These are phyloP conservation scores for Aureobasidium sp. DNA, from an alignment of 2,329 filamentous ascomycete genomes.

Conservation along the genomic window DNA sequence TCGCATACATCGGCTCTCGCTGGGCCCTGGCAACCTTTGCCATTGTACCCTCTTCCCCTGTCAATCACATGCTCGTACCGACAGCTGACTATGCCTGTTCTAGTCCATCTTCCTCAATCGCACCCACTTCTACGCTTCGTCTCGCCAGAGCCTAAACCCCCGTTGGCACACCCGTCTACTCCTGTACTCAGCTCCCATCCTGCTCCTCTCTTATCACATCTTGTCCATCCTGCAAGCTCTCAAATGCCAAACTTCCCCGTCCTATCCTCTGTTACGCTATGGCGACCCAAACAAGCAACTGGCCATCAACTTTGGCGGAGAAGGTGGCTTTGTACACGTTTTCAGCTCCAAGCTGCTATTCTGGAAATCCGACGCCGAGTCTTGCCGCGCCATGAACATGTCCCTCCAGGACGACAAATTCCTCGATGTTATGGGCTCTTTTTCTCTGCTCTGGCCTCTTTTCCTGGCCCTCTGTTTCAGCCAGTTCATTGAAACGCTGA, in stretches of 20 bases:
- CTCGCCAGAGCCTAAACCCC: constrained; percentile 68
- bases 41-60: constrained; percentile 43
- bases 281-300: constrained; percentile 35
- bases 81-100: not conserved
- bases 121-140: constrained; percentile 88
- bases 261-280: constrained; percentile 39
- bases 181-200: constrained; percentile 62
- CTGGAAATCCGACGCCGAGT: constrained; percentile 63
- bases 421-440: constrained; percentile 60
- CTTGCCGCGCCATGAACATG: constrained; percentile 72
- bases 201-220: constrained; percentile 62
- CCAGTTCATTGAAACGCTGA: constrained; percentile 82
- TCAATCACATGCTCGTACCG: not conserved
- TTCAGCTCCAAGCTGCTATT: constrained; percentile 65
- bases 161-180: constrained; percentile 63
- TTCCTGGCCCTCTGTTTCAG: constrained; percentile 63
- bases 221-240: constrained; percentile 70
- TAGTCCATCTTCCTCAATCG: constrained; percentile 80
- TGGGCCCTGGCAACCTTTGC: constrained; percentile 86
- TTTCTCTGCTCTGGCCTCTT: constrained; percentile 67
- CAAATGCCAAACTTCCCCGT: constrained; percentile 70
- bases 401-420: constrained; percentile 46
- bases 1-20: constrained; percentile 82
- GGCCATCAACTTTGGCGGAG: constrained; percentile 42
- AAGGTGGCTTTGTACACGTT: constrained; percentile 61